Evolutionary conservation across 2,329 filamentous ascomycete genomes (phyloP).

Genomic region (Fusarium setosum): DNA sequence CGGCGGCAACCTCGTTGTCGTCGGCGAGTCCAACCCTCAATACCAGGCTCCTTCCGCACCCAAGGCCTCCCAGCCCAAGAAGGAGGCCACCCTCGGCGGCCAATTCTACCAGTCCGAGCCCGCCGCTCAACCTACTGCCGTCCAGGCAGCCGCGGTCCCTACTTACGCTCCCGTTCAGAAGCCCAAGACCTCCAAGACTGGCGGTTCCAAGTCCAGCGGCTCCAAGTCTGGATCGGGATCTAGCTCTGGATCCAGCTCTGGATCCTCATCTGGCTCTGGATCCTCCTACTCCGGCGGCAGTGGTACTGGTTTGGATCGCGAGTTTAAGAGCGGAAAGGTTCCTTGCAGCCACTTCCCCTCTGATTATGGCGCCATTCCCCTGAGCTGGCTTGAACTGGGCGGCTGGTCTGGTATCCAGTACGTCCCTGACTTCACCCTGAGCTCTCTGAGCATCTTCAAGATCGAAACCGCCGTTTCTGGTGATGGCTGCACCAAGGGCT

Average conservation of each 20-base stretch:
- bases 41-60: constrained; percentile 58
- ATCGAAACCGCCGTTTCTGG: constrained; percentile 74
- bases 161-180: constrained; percentile 30
- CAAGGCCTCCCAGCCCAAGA: constrained; percentile 47
- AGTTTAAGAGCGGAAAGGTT: constrained; percentile 82
- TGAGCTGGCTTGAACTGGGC: constrained; percentile 75
- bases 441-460: constrained; percentile 67
- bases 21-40: constrained; percentile 68
- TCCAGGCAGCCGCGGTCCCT: constrained; percentile 32
- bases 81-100: constrained; percentile 51
- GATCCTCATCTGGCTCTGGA: constrained; percentile 6
- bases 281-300: constrained; percentile 34
- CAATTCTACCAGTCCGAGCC: constrained; percentile 64
- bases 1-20: constrained; percentile 75
- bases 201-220: constrained; percentile 37
- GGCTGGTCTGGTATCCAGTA: constrained; percentile 87
- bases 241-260: too few relatives aligned
- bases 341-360: constrained; percentile 81
- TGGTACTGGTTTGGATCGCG: constrained; percentile 66
- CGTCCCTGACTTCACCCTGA: constrained; percentile 61
- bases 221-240: too few relatives aligned
- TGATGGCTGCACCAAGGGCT: constrained; percentile 67
- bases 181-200: constrained; percentile 39
- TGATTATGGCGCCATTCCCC: constrained; percentile 79
- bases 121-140: constrained; percentile 46